Percentiles rank a stretch among this genome's conserved stretches.
Conservation (phyloP, 2,329 filamentous ascomycete species). For the Ophiosphaerella korrae region DNA sequence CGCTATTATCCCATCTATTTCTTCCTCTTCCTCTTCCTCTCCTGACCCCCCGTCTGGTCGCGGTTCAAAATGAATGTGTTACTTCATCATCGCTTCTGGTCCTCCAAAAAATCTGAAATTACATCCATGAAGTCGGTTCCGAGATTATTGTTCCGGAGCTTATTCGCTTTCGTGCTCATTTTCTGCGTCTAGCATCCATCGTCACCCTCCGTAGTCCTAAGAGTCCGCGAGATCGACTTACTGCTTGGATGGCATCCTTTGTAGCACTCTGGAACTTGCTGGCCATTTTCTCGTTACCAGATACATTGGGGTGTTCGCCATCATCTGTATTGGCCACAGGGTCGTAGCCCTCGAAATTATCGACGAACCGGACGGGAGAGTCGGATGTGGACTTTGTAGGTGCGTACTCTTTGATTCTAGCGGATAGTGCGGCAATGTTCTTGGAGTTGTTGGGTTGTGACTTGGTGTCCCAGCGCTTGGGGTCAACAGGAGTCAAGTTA, state of each 20-base stretch:
- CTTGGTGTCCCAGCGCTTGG: conserved; percentile 23
- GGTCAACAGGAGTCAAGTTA: conserved; percentile 34
- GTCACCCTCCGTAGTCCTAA: conserved; percentile 5
- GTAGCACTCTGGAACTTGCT: conserved; percentile 30
- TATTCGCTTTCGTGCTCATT: conserved; percentile 1
- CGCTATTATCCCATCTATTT: no score
- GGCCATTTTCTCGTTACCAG: conserved; percentile 39
- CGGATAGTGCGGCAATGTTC: conserved; percentile 10
- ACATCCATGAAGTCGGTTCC: conserved; percentile 8
- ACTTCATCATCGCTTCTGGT: not conserved
- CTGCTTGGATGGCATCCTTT: conserved; percentile 22
- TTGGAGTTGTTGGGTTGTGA: conserved; percentile 17
- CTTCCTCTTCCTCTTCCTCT: no score
- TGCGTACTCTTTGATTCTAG: conserved; percentile 16
- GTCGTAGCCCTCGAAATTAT: conserved; percentile 38
- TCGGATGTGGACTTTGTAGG: conserved; percentile 22
- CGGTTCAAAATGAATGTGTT: not conserved
- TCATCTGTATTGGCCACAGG: conserved; percentile 37
- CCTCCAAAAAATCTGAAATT: conserved; percentile 2
- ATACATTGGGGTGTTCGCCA: conserved; percentile 42
- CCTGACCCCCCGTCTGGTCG: no score
- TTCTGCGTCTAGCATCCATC: conserved; percentile 3
- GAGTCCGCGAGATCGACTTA: conserved; percentile 6
- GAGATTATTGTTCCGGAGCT: conserved; percentile 1
- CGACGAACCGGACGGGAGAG: conserved; percentile 35